phyloP scores from a whole-genome alignment of 2,329 filamentous ascomycete species.

The Amauroascus verrucosus region DNA sequence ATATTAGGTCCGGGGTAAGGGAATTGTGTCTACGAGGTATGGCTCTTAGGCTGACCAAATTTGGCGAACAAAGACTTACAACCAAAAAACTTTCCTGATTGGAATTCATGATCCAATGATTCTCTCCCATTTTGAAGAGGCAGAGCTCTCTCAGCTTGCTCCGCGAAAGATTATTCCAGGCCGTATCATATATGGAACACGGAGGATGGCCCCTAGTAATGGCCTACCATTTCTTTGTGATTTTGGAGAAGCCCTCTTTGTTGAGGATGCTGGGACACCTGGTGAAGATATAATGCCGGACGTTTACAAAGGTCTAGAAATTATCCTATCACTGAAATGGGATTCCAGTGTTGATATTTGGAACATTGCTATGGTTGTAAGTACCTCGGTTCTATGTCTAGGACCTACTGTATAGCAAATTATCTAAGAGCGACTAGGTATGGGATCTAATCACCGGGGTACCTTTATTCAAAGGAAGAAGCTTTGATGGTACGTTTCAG shows the following conservation, averaged over 20 bases:
- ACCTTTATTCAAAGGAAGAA: conserved; percentile 5
- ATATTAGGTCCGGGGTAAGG: no score
- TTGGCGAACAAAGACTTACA: background rate
- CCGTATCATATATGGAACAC: conserved; percentile 11
- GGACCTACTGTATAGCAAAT: no score
- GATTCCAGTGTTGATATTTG: conserved; percentile 21
- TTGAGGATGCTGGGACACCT: background rate
- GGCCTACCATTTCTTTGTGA: conserved; percentile 11
- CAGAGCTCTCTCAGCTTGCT: conserved; percentile 4
- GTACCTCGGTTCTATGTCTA: background rate
- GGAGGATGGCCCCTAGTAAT: background rate
- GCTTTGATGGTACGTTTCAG: background rate
- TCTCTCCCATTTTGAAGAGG: conserved; percentile 12
- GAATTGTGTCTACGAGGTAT: no score
- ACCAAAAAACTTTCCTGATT: conserved; percentile 1
- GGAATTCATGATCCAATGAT: no score
- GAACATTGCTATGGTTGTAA: conserved; percentile 21
- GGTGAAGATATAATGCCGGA: conserved; percentile 18
- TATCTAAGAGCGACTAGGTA: no score
- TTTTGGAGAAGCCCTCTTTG: conserved; percentile 10
- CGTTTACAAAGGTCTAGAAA: conserved; percentile 21
- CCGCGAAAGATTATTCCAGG: conserved; percentile 12
- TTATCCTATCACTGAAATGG: conserved; percentile 22
- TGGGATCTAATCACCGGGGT: conserved; percentile 11
- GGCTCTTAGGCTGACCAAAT: background rate